Evolutionary conservation across 148 eudicot genomes (phyloP).

Genomic region (Diospyros lotus): DNA sequence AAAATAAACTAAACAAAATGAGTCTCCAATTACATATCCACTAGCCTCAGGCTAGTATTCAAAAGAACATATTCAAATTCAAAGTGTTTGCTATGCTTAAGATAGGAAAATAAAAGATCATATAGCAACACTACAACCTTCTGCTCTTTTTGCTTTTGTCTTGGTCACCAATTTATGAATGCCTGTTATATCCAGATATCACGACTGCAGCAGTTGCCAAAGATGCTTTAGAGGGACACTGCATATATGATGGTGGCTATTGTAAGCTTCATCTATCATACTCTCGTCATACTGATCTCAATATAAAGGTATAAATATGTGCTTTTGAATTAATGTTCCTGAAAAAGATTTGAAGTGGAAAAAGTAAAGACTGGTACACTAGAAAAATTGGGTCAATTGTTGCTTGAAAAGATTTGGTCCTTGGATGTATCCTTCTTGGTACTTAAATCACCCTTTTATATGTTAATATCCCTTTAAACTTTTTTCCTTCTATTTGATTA

Average conservation of each 20-base stretch:
- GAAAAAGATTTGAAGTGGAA: constrained; percentile 17
- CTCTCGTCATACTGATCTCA: constrained; percentile 97
- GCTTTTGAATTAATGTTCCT: constrained; percentile 28
- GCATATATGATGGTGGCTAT: constrained; percentile 96
- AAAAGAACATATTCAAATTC: no score
- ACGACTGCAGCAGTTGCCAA: constrained; percentile 67
- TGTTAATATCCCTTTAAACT: background rate
- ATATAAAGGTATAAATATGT: constrained; percentile 63
- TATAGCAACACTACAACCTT: background rate
- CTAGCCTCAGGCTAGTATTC: no score
- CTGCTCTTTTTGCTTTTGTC: background rate
- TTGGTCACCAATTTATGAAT: constrained; percentile 3
- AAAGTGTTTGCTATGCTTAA: no score
- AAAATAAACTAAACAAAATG: no score
- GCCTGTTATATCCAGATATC: constrained; percentile 40
- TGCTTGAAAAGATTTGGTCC: constrained; percentile 13
- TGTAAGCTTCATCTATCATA: constrained; percentile 97
- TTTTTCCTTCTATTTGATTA: constrained; percentile 7
- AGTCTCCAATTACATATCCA: no score
- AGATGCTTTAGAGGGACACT: constrained; percentile 76
- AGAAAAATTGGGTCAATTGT: background rate
- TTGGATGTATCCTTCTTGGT: constrained; percentile 33
- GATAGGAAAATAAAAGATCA: no score
- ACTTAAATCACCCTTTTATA: background rate
- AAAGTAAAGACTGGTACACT: constrained; percentile 8